Base-by-base conservation (phyloP, 73 alveolate genomes). In the Urostyla sp. region DNA sequence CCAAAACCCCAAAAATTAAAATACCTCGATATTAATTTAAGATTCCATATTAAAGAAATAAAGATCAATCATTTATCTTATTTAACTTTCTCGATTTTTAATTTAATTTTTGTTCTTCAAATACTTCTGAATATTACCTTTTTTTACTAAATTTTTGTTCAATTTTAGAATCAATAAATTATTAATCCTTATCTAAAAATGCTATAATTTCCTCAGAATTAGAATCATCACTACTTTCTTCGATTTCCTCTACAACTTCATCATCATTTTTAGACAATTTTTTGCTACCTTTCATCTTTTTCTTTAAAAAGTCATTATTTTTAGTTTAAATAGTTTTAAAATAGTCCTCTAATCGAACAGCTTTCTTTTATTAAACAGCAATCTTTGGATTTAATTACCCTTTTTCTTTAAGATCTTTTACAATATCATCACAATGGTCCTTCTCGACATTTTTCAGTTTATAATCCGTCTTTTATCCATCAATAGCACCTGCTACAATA, bases 401-500 rank as follows among this genome's bases (percentile, higher is more conserved):
- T 32, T 49, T 49, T 26, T 16, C 21, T 32, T 49, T 49, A 6
- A 7, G 7, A 6, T 49, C 60, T 49, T 49, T 16, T 11, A 49
- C 60, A 6, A 18, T 16, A 13, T 49, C 60, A 49, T 6, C 30
- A 11, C 23, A 7, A 32, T 5, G 35, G 6, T 49, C 23, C 5
- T 5, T 16, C 23, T 49, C 60, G 21, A 32, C 60, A 26, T 7
- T 49, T 32, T 5, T 49, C 35, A 49, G 16, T 18, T 49, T 6
- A 32, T 49, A 49, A 4, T 49, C 60, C 10, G 35, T 49, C 27
- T 8, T 16, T 56, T 88, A 77, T 43, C 80, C 90, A 82, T 87
- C 94, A 2, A 82, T 72, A 24, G 94, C 84, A 31, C 87, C 73
- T 50, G 90, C 57, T 13, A 90, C 86, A 24, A 90, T 74, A 8